These are phyloP conservation scores for Clohesyomyces aquaticus DNA, from an alignment of 495 filamentous ascomycete genomes.

Conservation along the genomic window DNA sequence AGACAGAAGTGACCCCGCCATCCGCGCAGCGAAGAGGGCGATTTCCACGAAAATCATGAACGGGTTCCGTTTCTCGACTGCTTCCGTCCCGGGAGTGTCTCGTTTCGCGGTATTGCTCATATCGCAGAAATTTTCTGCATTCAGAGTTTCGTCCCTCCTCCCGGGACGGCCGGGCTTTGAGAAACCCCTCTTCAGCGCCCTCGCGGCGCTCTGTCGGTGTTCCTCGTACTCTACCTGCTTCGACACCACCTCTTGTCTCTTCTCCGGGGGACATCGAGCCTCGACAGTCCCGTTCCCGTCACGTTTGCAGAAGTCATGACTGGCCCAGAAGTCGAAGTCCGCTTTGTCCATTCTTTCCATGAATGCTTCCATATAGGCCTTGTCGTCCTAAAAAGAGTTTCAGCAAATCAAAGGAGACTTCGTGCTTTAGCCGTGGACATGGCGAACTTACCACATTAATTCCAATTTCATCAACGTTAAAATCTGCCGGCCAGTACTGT, in stretches of 20 bases:
- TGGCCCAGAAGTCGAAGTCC: slow-evolving; percentile 6
- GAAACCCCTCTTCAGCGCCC: not conserved
- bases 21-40: slow-evolving; percentile 7
- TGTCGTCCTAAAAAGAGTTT: too few relatives aligned
- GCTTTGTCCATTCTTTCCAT: slow-evolving; percentile 10
- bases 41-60: slow-evolving; percentile 17
- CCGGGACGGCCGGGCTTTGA: not conserved
- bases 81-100: not conserved
- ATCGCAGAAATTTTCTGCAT: slow-evolving; percentile 8
- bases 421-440: too few relatives aligned
- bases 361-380: slow-evolving; percentile 3
- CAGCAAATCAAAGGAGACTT: too few relatives aligned
- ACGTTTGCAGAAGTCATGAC: slow-evolving; percentile 9
- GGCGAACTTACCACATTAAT: too few relatives aligned
- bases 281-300: slow-evolving; percentile 5
- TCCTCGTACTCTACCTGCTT: not conserved
- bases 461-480: too few relatives aligned
- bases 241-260: not conserved
- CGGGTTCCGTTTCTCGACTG: slow-evolving; percentile 9
- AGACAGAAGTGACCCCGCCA: slow-evolving; percentile 13
- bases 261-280: slow-evolving; percentile 12
- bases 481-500: too few relatives aligned
- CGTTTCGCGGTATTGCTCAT: slow-evolving; percentile 8
- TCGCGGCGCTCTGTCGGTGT: not conserved
- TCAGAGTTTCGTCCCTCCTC: not conserved